Evolutionary conservation across 495 filamentous ascomycete genomes (phyloP), one percentile per base, ranked within the genome.

Genomic region (Friedmanniomyces simplex): DNA sequence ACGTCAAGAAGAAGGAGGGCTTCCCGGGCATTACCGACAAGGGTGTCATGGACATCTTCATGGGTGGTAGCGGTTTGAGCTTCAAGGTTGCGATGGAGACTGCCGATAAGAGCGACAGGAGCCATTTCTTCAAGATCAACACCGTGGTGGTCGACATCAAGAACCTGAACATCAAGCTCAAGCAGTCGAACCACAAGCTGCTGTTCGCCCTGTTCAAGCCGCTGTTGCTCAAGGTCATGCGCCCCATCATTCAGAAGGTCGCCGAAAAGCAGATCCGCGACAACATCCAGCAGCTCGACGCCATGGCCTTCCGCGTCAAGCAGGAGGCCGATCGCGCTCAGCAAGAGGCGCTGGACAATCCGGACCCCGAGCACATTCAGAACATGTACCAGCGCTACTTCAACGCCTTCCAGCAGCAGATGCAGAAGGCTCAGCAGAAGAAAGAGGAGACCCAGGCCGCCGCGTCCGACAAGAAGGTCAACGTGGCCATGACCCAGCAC

Each of bases 1-100:
- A 96, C 70, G 79, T 98, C 75, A 90, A 94, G 72, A 86, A 84
- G 73, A 98, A 98, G 79, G 77, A 94, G 68, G 94, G 94, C 43
- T 96, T 96, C 77, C 94, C 91, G 1, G 81, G 86, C 13, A 76
- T 98, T 68, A 90, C 82, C 47, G 93, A 98, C 66, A 86, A 79
- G 2, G 93, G 93, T 72, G 73, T 98, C 28, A 87, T 88, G 76
- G 89, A 97, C 66, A 85, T 98, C 68, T 83, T 88, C 72, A 79
- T 98, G 47, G 88, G 85, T 36, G 93, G 94, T 50, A 78, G 83
- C 26, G 93, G 93, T 39, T 84, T 98, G 71, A 83, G 82, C 66
- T 95, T 97, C 82, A 91, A 91, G 70, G 81, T 97, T 64, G 88
- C 87, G 63, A 79, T 96, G 64, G 86, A 90, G 39, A 90, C 82